Conservation (phyloP, 2,329 filamentous ascomycete species). For the Pyrenophora graminea region DNA sequence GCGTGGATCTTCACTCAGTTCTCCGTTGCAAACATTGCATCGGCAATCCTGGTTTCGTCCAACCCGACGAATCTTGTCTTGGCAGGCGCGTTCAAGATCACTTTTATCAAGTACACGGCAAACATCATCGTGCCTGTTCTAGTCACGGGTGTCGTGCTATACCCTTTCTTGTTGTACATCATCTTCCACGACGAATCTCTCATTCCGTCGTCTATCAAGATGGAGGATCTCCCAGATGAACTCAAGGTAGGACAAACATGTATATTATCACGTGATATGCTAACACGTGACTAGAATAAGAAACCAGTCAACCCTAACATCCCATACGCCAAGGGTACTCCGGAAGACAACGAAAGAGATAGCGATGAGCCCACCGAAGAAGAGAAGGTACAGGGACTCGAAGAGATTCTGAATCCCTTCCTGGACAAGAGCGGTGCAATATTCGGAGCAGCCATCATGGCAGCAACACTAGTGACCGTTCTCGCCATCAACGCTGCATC, state of each 20-base stretch:
- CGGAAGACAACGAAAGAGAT: conserved; percentile 56
- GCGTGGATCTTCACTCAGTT: conserved; percentile 78
- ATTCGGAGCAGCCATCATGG: conserved; percentile 69
- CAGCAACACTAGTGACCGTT: conserved; percentile 67
- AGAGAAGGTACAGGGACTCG: conserved; percentile 62
- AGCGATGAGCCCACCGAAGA: conserved; percentile 54
- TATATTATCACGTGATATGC: neutral
- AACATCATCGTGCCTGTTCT: conserved; percentile 76
- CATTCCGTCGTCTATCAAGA: conserved; percentile 68
- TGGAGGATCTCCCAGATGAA: conserved; percentile 68
- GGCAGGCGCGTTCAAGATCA: conserved; percentile 72
- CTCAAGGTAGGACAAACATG: conserved; percentile 39
- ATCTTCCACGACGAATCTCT: conserved; percentile 67
- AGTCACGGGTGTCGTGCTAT: conserved; percentile 68
- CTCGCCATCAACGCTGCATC: conserved; percentile 68
- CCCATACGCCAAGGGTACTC: conserved; percentile 62
- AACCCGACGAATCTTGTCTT: conserved; percentile 78
- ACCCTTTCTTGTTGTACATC: conserved; percentile 71
- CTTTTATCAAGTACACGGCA: conserved; percentile 74
- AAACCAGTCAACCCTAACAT: conserved; percentile 74
- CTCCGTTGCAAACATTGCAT: conserved; percentile 72
- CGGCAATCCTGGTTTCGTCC: conserved; percentile 75
- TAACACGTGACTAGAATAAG: conserved; percentile 36
- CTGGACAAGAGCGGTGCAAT: conserved; percentile 68
- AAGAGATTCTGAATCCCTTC: conserved; percentile 77